Evolutionary conservation across 805 yeast species (phyloP), one percentile per base, ranked within the genome.

Genomic region (Wickerhamiella musiphila): DNA sequence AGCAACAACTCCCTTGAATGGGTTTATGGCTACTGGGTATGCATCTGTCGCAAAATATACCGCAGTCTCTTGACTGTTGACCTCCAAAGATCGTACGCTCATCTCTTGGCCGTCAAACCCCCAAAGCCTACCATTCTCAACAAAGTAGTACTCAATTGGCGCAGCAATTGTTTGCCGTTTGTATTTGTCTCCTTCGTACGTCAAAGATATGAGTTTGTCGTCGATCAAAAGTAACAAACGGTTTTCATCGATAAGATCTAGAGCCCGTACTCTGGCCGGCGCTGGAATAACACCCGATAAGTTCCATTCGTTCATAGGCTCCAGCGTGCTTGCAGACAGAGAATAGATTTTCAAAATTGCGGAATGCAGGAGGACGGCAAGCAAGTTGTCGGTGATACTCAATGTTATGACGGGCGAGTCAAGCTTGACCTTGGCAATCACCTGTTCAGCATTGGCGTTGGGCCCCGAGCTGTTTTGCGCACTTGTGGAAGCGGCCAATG

Each of bases 11-110:
- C 70, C 71, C 35, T 66, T 64, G 22, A 54, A 57, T n/a, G 54
- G 39, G 22, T 65, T 51, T 21, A 63, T 51, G 4, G 67, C 60
- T 15, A 68, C 47, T 0, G 74, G 74, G 43, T 67, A 68, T n/a
- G 64, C 54, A 19, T 61, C 65, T n/a, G 60, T 45, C 35, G 35
- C 57, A 3, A 53, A 28, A 19, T 28, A 28, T 13, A 28, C 23
- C 6, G 18, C 15, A 5, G 13, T 18, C 12, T n/a, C 23, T 5
- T 5, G 7, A 4, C 19, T 13, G 30, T 17, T 18, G 15, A 10
- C 5, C 12, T 18, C 19, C 6, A 35, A 33, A 19, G 43, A 33
- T 45, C 51, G 48, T 2, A 46, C 35, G 6, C 51, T 36, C 20
- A 51, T 43, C 23, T 52, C 49, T 10, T 45, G 42, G 6, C 64